phyloP scores from a whole-genome alignment of 139 green algal genomes.

The Chlorella vulgaris region DNA sequence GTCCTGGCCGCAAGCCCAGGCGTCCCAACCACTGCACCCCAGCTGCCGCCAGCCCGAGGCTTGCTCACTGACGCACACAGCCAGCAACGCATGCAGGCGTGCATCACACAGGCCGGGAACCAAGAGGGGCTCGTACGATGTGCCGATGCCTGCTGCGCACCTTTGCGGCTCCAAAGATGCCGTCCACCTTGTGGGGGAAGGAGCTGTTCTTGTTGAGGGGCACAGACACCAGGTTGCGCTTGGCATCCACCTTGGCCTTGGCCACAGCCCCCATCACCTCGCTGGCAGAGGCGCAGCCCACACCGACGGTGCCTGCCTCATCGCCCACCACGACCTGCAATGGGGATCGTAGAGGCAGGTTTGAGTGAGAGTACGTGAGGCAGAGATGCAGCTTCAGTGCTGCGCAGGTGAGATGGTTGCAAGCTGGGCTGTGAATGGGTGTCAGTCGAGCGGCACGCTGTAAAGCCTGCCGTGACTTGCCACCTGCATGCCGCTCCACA shows the following conservation, averaged over 20 bases:
- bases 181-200: constrained; percentile 88
- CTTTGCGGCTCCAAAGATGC: constrained; percentile 81
- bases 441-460: background rate
- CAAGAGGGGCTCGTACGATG: no score
- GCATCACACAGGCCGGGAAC: no score
- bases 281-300: constrained; percentile 86
- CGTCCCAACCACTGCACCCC: no score
- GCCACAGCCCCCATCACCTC: constrained; percentile 86
- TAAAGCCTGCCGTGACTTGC: background rate
- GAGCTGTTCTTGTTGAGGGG: constrained; percentile 65
- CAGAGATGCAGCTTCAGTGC: background rate
- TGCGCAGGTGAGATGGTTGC: background rate
- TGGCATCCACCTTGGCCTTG: constrained; percentile 83
- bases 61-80: no score
- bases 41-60: no score
- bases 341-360: background rate
- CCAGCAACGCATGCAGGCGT: no score
- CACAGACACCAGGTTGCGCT: constrained; percentile 65
- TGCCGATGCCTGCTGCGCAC: constrained; percentile 35
- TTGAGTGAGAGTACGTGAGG: background rate
- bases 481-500: no score
- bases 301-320: constrained; percentile 75
- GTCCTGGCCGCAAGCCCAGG: no score
- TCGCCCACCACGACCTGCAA: constrained; percentile 76
- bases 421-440: background rate